A percentile compares a stretch with the other conserved stretches of the same genome.
Evolutionary conservation across 306 rosid genomes (phyloP).

Genomic region (Cucurbita pepo): DNA sequence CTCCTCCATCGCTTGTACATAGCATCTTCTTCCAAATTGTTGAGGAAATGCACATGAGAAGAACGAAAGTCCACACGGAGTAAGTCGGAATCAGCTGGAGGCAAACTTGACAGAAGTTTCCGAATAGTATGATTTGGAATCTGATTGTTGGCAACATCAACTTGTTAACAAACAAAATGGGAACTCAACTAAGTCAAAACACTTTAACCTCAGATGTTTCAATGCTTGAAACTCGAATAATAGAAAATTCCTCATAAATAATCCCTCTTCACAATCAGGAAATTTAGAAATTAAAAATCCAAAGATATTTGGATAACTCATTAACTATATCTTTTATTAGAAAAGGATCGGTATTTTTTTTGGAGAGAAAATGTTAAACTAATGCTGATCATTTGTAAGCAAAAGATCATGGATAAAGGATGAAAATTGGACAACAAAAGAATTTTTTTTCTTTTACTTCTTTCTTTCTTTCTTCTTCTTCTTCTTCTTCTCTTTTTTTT

Average conservation of each 20-base stretch:
- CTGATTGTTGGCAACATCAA: conserved; percentile 28
- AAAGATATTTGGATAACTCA: neutral
- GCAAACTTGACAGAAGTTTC: conserved; percentile 62
- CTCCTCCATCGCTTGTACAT: conserved; percentile 77
- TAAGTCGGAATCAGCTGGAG: conserved; percentile 66
- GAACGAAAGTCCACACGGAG: conserved; percentile 92
- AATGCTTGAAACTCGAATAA: neutral
- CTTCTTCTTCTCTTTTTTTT: too few relatives aligned
- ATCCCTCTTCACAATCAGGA: neutral
- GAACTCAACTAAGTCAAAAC: neutral
- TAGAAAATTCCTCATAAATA: neutral
- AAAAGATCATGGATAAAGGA: neutral
- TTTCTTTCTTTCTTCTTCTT: too few relatives aligned
- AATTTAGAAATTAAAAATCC: neutral
- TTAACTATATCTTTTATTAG: neutral
- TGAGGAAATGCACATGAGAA: conserved; percentile 69
- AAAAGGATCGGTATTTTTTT: neutral
- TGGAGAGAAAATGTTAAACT: neutral
- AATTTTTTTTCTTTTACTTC: too few relatives aligned
- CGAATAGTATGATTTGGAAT: conserved; percentile 50
- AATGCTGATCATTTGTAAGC: neutral
- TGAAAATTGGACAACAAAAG: neutral
- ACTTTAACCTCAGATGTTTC: neutral
- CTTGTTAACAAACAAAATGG: neutral
- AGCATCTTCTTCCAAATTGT: conserved; percentile 90